Conservation (phyloP, 441 rosid genomes). For the Populus hybrid region DNA sequence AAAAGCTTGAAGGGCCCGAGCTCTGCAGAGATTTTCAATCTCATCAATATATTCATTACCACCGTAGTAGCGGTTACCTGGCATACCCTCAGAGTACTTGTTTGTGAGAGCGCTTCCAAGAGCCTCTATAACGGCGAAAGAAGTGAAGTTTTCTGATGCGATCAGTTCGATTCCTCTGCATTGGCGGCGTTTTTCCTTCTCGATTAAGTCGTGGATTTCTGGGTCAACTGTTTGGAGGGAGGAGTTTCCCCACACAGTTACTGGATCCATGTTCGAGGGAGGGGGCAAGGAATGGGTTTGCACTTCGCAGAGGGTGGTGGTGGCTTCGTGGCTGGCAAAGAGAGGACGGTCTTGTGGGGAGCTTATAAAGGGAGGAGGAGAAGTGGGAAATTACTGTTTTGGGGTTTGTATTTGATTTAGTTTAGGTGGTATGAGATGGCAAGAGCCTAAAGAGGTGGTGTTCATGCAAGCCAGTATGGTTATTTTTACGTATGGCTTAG, state of each 20-base stretch:
- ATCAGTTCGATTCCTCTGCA: conserved; percentile 97
- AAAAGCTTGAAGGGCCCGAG: conserved; percentile 82
- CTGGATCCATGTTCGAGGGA: conserved; percentile 65
- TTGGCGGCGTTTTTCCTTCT: conserved; percentile 96
- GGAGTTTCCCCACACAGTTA: conserved; percentile 72
- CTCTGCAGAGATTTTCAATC: conserved; percentile 89
- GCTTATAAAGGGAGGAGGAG: neutral
- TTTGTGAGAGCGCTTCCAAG: conserved; percentile 93
- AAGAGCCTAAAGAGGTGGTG: neutral
- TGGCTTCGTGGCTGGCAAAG: neutral
- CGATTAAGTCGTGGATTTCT: conserved; percentile 89
- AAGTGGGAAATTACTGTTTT: neutral
- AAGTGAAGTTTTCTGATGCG: conserved; percentile 99
- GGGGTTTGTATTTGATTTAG: neutral
- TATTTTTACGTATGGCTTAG: neutral
- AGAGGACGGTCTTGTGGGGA: neutral
- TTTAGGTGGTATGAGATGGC: too few relatives aligned
- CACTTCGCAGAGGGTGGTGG: conserved; percentile 10
- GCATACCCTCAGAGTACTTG: conserved; percentile 97
- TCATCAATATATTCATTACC: conserved; percentile 88
- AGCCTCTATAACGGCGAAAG: conserved; percentile 97
- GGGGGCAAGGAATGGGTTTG: neutral
- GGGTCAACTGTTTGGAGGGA: conserved; percentile 61
- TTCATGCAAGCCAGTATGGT: neutral
- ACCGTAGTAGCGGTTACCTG: conserved; percentile 92